Evolutionary conservation across 371 early-diverging fungal species (phyloP).

Genomic region (Entomophthora muscae): DNA sequence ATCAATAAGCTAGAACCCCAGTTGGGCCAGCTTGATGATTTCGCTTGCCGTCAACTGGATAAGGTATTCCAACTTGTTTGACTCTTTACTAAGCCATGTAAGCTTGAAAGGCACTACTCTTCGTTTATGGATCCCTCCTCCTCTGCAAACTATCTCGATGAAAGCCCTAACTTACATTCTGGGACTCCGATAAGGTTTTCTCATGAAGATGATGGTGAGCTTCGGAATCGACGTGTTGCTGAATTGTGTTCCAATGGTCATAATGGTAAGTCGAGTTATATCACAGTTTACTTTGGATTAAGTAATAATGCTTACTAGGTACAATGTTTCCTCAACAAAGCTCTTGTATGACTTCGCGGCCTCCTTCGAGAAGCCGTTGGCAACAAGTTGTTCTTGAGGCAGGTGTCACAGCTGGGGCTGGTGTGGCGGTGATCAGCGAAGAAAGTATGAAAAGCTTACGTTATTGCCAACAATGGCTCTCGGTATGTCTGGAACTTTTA

Average conservation of each 20-base stretch:
- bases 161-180: neutral
- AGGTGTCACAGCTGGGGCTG: constrained; percentile 43
- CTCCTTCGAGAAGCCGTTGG: constrained; percentile 34
- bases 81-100: neutral
- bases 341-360: constrained; percentile 11
- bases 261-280: constrained; percentile 4
- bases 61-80: constrained; percentile 20
- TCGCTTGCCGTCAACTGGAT: constrained; percentile 58
- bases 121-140: constrained; percentile 5
- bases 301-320: neutral
- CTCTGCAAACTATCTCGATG: neutral
- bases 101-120: constrained; percentile 5
- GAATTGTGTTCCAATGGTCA: neutral
- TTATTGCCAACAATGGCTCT: constrained; percentile 68
- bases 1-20: constrained; percentile 38
- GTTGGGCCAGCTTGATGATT: constrained; percentile 38
- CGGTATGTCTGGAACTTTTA: constrained; percentile 18
- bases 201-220: neutral
- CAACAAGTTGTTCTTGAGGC: constrained; percentile 49
- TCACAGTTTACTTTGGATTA: constrained; percentile 8
- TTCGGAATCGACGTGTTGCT: neutral
- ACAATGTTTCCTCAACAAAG: constrained; percentile 12
- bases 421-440: constrained; percentile 55
- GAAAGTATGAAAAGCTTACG: constrained; percentile 57
- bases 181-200: neutral